Base-by-base conservation (phyloP, 1,139 yeast species). In the Debaryomyces sp. region DNA sequence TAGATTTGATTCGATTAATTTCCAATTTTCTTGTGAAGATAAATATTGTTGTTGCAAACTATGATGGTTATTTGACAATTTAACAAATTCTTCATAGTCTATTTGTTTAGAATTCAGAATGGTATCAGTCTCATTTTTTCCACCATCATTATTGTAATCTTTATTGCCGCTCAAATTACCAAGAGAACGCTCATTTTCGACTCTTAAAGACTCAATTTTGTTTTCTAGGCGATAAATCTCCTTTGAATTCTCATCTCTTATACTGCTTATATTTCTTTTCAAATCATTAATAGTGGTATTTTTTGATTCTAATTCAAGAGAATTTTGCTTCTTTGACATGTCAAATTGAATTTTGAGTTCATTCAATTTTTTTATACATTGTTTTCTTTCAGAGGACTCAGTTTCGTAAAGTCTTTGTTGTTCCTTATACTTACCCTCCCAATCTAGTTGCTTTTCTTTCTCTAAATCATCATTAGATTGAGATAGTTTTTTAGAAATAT, bases 11-110 rank as follows among this genome's bases (percentile, higher is more conserved):
- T 87, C 92, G 34, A 84, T 78, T 12, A 77, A 70, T 45, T 81
- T 78, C 90, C 91, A 87, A 59, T 81, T 84, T 48, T 81, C 84
- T 46, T 81, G 81, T 0, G 91, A 87, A 21, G 83, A 77, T 6
- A 84, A 72, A 59, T 85, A 86, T 58, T 86, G 91, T 9, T 80
- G 73, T 58, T 87, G 92, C 23, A 88, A 62, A 13, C 77, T 72
- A 47, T 83, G 87, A 52, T 73, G 78, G 13, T 67, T 60, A 18
- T 64, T 67, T 4, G 70, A 66, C 22, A 73, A 57, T 50, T 81
- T 75, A 44, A 78, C 62, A 48, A 70, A 80, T 26, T 70, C 78
- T 3, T 61, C 64, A 46, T 63, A 62, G 43, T 68, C 68, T 50
- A 58, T 54, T 52, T 51, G 60, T 43, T 47, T 41, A 47, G 50